Conservation (phyloP, 1,284 basidiomycete genomes). For the Puccinia sorghi region DNA sequence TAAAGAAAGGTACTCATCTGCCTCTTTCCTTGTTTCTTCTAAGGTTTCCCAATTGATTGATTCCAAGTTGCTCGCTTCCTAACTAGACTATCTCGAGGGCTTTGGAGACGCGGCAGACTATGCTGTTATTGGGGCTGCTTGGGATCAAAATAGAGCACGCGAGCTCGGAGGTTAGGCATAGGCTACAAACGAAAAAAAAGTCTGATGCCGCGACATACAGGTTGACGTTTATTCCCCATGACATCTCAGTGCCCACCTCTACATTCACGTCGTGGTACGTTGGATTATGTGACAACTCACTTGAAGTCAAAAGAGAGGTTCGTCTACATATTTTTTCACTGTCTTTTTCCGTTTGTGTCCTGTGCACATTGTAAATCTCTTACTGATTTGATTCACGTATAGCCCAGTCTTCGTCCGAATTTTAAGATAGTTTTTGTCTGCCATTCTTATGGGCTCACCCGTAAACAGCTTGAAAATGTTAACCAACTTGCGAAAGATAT, state of each 20-base stretch:
- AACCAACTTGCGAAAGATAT: conserved; percentile 11
- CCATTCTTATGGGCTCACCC: conserved; percentile 24
- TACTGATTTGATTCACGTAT: too few species aligned
- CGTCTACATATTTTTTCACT: conserved; percentile 57
- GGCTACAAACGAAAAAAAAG: conserved; percentile 5
- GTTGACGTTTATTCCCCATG: neutral
- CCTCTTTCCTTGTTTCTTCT: neutral
- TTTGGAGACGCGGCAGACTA: conserved; percentile 80
- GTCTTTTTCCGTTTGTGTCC: conserved; percentile 73
- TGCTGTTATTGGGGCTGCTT: conserved; percentile 71
- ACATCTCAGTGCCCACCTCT: conserved; percentile 67
- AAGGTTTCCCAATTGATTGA: neutral
- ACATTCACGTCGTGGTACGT: conserved; percentile 77
- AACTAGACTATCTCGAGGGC: conserved; percentile 79
- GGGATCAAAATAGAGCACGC: conserved; percentile 74
- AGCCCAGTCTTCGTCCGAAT: conserved; percentile 10
- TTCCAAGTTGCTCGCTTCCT: conserved; percentile 58
- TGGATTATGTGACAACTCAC: conserved; percentile 62
- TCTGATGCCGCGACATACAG: neutral
- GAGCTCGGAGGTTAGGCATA: conserved; percentile 68
- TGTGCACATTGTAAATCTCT: neutral
- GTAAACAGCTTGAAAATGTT: conserved; percentile 11
- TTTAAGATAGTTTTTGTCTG: conserved; percentile 19
- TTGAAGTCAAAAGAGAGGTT: conserved; percentile 10
- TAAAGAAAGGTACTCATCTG: conserved; percentile 59